These are phyloP conservation scores for Cyphellophora attinorum DNA, from an alignment of 2,329 filamentous ascomycete genomes.

Conservation along the genomic window DNA sequence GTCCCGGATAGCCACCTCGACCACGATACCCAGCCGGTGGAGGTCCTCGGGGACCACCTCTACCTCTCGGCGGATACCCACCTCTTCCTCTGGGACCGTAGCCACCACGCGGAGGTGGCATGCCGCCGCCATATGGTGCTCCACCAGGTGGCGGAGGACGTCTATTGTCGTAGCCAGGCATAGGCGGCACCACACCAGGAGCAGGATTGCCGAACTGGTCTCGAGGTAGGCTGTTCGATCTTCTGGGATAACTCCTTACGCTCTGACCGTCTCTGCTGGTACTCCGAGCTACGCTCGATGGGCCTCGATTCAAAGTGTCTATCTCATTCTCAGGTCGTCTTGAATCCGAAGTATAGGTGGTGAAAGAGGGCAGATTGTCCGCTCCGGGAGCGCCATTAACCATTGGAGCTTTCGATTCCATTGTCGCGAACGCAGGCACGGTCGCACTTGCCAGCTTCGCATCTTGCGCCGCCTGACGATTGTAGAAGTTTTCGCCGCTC, in stretches of 20 bases:
- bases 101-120: slow-evolving; percentile 24
- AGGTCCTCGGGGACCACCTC: slow-evolving; percentile 27
- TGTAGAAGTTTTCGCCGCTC: slow-evolving; percentile 90
- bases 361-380: slow-evolving; percentile 39
- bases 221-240: slow-evolving; percentile 12
- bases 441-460: slow-evolving; percentile 25
- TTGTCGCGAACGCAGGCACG: slow-evolving; percentile 34
- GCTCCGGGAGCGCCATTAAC: slow-evolving; percentile 47
- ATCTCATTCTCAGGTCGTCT: too few relatives aligned
- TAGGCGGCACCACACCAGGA: slow-evolving; percentile 17
- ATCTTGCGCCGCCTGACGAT: slow-evolving; percentile 39
- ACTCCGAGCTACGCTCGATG: neutral
- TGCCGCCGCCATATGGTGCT: slow-evolving; percentile 7
- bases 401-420: slow-evolving; percentile 48
- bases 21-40: slow-evolving; percentile 33
- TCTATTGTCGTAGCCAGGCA: slow-evolving; percentile 10
- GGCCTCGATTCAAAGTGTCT: slow-evolving; percentile 10
- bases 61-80: slow-evolving; percentile 33
- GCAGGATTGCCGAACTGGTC: slow-evolving; percentile 31
- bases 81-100: slow-evolving; percentile 48
- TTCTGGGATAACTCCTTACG: slow-evolving; percentile 17
- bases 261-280: slow-evolving; percentile 17
- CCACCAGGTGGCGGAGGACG: slow-evolving; percentile 4
- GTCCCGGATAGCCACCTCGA: slow-evolving; percentile 24
- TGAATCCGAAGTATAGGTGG: slow-evolving; percentile 26